phyloP scores from a whole-genome alignment of 768 basidiomycete genomes.

The Neoboletus brunneissimus region DNA sequence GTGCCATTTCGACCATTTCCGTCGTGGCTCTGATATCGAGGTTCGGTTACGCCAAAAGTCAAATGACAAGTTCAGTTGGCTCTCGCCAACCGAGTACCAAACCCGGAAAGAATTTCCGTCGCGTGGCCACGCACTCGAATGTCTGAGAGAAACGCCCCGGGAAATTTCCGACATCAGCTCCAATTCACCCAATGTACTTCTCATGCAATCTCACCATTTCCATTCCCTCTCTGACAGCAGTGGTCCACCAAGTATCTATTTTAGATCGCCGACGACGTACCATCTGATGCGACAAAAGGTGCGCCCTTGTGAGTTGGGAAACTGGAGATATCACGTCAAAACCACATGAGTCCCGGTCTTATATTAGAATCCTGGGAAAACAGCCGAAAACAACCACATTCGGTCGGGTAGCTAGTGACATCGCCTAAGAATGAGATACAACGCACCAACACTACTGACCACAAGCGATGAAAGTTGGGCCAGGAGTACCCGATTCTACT shows the following conservation, averaged over 20 bases:
- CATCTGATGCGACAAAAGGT: neutral
- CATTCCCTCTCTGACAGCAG: neutral
- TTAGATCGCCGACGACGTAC: neutral
- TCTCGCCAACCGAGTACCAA: neutral
- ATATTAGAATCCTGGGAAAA: neutral
- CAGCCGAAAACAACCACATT: neutral
- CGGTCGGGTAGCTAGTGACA: neutral
- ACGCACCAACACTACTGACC: neutral
- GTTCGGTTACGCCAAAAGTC: neutral
- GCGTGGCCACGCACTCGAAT: neutral
- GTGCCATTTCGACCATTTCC: neutral
- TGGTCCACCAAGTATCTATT: neutral
- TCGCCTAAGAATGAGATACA: neutral
- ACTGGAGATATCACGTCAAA: neutral
- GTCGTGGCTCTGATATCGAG: neutral
- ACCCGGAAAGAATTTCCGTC: conserved; percentile 3
- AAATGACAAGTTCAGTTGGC: neutral
- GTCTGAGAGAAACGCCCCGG: neutral
- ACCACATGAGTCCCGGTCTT: neutral
- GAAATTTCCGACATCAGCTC: neutral
- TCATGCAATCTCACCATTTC: conserved; percentile 6
- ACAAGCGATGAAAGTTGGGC: neutral
- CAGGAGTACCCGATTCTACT: neutral
- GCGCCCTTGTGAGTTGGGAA: neutral
- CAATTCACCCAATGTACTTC: neutral